A percentile compares a stretch with the other conserved stretches of the same genome.
Conservation (phyloP, 805 yeast species). For the Metschnikowia anglica region DNA sequence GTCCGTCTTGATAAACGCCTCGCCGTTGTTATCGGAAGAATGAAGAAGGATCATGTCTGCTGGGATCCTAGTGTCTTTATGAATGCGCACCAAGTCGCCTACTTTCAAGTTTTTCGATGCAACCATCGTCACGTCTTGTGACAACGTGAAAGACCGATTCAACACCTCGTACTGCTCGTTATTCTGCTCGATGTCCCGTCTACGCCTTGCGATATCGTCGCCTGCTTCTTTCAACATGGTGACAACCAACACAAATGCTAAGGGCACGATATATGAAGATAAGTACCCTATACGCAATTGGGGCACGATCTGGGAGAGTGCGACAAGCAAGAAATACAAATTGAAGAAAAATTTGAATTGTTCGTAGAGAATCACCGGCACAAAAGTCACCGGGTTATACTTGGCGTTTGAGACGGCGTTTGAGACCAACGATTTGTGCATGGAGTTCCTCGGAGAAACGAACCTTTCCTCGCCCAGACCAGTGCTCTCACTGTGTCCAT, state of each 20-base stretch:
- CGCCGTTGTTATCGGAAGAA: slow-evolving; percentile 68
- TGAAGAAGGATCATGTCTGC: slow-evolving; percentile 88
- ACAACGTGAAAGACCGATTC: slow-evolving; percentile 24
- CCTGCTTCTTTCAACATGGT: slow-evolving; percentile 96
- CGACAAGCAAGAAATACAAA: slow-evolving; percentile 86
- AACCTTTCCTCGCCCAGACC: slow-evolving; percentile 31
- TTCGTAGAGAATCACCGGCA: slow-evolving; percentile 87
- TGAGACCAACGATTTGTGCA: slow-evolving; percentile 41
- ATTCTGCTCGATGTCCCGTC: slow-evolving; percentile 88
- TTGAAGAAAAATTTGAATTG: slow-evolving; percentile 97
- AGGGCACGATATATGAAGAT: slow-evolving; percentile 89
- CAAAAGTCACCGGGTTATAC: slow-evolving; percentile 81
- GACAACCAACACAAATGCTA: slow-evolving; percentile 86
- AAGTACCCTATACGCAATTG: slow-evolving; percentile 88
- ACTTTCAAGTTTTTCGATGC: slow-evolving; percentile 67
- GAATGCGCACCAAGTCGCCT: slow-evolving; percentile 79
- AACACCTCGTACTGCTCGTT: slow-evolving; percentile 76
- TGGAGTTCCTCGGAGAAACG: slow-evolving; percentile 39
- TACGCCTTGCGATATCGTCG: slow-evolving; percentile 87
- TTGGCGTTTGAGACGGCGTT: slow-evolving; percentile 93
- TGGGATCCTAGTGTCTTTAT: slow-evolving; percentile 85
- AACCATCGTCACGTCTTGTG: slow-evolving; percentile 29
- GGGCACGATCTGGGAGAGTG: slow-evolving; percentile 89
- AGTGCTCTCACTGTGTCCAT: neutral
- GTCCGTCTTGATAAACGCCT: slow-evolving; percentile 92